Evolutionary conservation across 108 stramenopile genomes (phyloP), one percentile per base, ranked within the genome.

Genomic region (Nitzschia putrida): DNA sequence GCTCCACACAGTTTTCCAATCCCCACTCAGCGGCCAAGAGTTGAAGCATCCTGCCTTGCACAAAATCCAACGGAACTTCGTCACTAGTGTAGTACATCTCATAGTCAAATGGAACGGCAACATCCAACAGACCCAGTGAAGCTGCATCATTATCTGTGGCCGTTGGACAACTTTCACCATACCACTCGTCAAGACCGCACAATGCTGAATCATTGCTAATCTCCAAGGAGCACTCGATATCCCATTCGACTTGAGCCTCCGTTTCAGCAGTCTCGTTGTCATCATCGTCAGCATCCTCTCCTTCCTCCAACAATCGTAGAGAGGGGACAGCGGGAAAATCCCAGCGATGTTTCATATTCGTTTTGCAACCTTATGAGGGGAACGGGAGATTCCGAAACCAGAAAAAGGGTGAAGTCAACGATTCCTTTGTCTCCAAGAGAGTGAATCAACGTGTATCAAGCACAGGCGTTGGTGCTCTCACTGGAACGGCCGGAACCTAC

Each of bases 61-160:
- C 21, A 55, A 55, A 55, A 25, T 55, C 54, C 54, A 55, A 24
- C 3, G 54, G 54, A 23, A 25, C 13, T 24, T 55, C 23, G 20
- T 24, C 20, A 25, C 23, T 24, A 21, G 54, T 55, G 23, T 23
- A 55, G 54, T 55, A 55, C 3, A 55, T 25, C 22, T 55, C 54
- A 55, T 55, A 55, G 13, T 55, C 23, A 25, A 55, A 49, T 18
- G 47, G 47, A 18, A 49, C 47, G n/a, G 18, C 14, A 18, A 49
- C 47, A 49, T 49, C 47, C 18, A 18, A 18, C 18, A 18, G 6
- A 18, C 3, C 14, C 18, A 49, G 14, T 18, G 47, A 18, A 16
- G 18, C 2, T 49, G n/a, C 4, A 49, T 49, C 18, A 49, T 44
- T 13, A 44, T 49, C 47, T 18, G 47, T 49, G 18, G 14, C 47